These are phyloP conservation scores for Xanthoceras sorbifolium DNA, from an alignment of 345 rosid genomes.

Conservation along the genomic window DNA sequence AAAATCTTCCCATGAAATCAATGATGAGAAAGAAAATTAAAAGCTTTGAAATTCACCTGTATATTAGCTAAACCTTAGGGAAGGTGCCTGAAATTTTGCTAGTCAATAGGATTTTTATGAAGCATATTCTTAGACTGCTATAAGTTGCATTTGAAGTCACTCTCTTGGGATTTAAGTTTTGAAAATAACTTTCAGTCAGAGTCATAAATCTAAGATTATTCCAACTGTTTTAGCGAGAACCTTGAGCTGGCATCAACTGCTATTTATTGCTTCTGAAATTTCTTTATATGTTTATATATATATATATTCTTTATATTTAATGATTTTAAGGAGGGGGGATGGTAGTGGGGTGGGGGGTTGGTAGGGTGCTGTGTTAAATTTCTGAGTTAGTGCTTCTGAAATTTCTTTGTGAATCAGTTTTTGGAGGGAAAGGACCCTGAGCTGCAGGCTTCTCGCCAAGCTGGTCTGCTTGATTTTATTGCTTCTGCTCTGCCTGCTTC, in stretches of 20 bases:
- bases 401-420: conserved; percentile 43
- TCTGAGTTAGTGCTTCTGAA: conserved; percentile 19
- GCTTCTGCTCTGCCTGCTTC: conserved; percentile 83
- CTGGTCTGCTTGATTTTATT: conserved; percentile 76
- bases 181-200: neutral
- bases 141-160: conserved; percentile 5
- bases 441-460: conserved; percentile 76
- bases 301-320: neutral
- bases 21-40: neutral
- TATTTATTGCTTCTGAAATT: conserved; percentile 2
- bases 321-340: neutral
- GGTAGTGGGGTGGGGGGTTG: neutral
- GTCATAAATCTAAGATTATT: conserved; percentile 1
- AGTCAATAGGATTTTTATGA: neutral
- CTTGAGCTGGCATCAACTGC: neutral
- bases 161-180: conserved; percentile 8
- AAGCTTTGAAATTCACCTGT: no score
- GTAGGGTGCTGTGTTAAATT: neutral
- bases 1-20: neutral
- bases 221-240: conserved; percentile 10
- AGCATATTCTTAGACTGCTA: neutral
- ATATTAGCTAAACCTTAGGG: neutral
- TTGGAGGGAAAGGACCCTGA: conserved; percentile 75
- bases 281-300: neutral
- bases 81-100: neutral